A percentile compares a stretch with the other conserved stretches of the same genome.
Conservation (phyloP, 202 grass and related monocot genomes). For the Setaria viridis region DNA sequence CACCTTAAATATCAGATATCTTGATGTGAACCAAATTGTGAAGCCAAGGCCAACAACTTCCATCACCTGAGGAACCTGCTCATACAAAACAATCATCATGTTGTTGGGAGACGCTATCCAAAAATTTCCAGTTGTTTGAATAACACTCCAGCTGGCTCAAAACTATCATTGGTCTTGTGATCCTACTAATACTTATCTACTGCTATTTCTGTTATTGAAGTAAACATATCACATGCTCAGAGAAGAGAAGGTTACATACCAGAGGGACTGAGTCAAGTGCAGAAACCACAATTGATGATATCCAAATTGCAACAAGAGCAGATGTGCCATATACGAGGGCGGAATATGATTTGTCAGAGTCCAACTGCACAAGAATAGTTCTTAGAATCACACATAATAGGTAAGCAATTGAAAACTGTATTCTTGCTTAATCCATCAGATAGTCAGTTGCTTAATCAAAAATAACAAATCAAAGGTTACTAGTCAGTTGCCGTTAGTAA, state of each 20-base stretch:
- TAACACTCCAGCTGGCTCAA: not conserved
- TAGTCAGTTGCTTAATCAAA: not conserved
- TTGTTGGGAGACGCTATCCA: not conserved
- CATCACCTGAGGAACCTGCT: constrained; percentile 73
- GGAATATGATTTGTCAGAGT: constrained; percentile 51
- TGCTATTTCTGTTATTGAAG: constrained; percentile 5
- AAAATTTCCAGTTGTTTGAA: not conserved
- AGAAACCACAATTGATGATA: constrained; percentile 70
- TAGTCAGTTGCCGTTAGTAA: not conserved
- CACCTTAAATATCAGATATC: constrained; percentile 84
- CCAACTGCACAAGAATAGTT: constrained; percentile 56
- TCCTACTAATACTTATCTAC: not conserved
- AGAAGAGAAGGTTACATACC: constrained; percentile 42
- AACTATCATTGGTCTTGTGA: not conserved
- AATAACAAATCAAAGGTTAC: not conserved
- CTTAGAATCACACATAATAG: not conserved
- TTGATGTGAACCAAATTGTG: constrained; percentile 77
- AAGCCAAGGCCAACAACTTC: constrained; percentile 75
- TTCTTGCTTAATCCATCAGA: not conserved
- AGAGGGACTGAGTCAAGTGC: constrained; percentile 67
- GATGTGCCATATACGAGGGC: constrained; percentile 60
- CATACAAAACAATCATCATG: constrained; percentile 1
- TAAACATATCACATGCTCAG: not conserved
- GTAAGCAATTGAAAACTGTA: constrained; percentile 15
- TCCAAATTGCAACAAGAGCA: constrained; percentile 61